A percentile compares a stretch with the other conserved stretches of the same genome.
Conservation (phyloP, 1,284 basidiomycete species). For the Irpex lacteus region DNA sequence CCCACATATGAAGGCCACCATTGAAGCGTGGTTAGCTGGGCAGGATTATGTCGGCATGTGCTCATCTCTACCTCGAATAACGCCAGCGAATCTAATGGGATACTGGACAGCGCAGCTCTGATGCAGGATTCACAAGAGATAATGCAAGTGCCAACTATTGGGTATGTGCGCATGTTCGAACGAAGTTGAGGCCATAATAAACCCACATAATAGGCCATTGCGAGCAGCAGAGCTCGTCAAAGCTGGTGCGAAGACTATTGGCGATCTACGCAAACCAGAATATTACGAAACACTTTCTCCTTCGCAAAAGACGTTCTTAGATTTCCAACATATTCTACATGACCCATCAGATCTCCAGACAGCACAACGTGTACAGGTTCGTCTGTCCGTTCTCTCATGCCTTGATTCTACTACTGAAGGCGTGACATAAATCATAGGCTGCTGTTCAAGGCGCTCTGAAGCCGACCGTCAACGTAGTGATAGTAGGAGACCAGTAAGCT, state of each 20-base stretch:
- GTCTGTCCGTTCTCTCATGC: neutral
- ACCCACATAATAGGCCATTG: neutral
- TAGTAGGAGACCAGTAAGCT: constrained; percentile 51
- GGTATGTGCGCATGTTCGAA: constrained; percentile 19
- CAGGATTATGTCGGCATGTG: neutral
- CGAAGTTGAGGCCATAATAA: constrained; percentile 19
- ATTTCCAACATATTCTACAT: neutral
- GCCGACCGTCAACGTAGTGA: constrained; percentile 40
- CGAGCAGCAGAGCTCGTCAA: constrained; percentile 41
- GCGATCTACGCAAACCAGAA: constrained; percentile 35
- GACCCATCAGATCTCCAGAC: neutral
- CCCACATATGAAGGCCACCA: neutral
- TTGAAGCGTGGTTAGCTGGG: neutral
- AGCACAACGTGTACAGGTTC: neutral
- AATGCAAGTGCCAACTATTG: constrained; percentile 29
- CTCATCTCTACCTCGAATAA: neutral
- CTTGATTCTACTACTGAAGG: too few species aligned
- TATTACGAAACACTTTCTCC: constrained; percentile 34
- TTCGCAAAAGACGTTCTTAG: neutral
- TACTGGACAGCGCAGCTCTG: neutral
- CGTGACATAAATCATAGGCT: neutral
- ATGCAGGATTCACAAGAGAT: constrained; percentile 14
- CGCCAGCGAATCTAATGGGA: neutral
- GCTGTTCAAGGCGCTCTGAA: constrained; percentile 30
- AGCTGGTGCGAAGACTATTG: constrained; percentile 41